A percentile compares a stretch with the other conserved stretches of the same genome.
Evolutionary conservation across 1,139 yeast species (phyloP).

Genomic region (Suhomyces ambrosiae): DNA sequence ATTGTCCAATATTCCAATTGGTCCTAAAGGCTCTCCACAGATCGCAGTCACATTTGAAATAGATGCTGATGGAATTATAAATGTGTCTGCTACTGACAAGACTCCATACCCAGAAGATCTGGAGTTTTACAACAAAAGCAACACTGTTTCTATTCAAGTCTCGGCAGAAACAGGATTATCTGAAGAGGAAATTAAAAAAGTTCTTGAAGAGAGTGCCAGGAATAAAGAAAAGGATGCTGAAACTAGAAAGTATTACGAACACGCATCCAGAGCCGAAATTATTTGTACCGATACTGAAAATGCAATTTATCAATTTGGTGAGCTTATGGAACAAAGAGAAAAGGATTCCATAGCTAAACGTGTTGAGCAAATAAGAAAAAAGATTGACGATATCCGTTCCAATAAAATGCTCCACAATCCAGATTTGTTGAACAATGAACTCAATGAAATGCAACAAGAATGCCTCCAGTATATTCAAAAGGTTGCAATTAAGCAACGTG

Average conservation of each 20-base stretch:
- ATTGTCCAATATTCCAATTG: constrained; percentile 64
- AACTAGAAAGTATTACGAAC: constrained; percentile 42
- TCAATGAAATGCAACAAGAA: constrained; percentile 52
- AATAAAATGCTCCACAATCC: constrained; percentile 37
- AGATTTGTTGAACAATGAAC: constrained; percentile 40
- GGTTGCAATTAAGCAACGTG: constrained; percentile 46
- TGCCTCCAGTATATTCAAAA: constrained; percentile 55
- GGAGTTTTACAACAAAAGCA: constrained; percentile 33
- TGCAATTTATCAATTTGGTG: constrained; percentile 49
- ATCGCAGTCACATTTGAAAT: constrained; percentile 73
- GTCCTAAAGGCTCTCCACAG: constrained; percentile 79
- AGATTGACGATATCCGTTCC: constrained; percentile 50
- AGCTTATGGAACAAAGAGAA: constrained; percentile 41
- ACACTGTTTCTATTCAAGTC: constrained; percentile 62
- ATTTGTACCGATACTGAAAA: constrained; percentile 58
- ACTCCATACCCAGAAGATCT: constrained; percentile 49
- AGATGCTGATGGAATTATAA: constrained; percentile 82
- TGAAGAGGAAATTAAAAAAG: constrained; percentile 58
- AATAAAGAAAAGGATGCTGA: constrained; percentile 47
- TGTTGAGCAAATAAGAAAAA: constrained; percentile 39
- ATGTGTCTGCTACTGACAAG: constrained; percentile 70
- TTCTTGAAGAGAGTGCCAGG: constrained; percentile 55
- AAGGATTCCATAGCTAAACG: constrained; percentile 29
- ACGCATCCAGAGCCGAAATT: constrained; percentile 57
- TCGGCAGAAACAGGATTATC: constrained; percentile 70